Evolutionary conservation across 257 asterid genomes (phyloP).

Genomic region (Thymus mandschuricus): DNA sequence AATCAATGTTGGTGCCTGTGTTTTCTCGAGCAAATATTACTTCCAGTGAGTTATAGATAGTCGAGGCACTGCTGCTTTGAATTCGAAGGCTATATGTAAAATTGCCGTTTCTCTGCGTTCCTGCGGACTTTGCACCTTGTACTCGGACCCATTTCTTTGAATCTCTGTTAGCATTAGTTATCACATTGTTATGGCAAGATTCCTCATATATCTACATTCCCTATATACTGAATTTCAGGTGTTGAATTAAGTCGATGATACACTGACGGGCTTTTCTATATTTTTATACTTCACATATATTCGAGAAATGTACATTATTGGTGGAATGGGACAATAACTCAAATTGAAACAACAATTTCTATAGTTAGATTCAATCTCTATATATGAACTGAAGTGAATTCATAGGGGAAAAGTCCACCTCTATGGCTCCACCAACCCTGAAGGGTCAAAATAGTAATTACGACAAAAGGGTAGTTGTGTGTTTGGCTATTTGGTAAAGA

Average conservation of each 20-base stretch:
- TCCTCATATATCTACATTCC: neutral
- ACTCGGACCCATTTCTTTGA: too few relatives aligned
- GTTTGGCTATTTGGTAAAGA: constrained; percentile 18
- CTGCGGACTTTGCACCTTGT: neutral
- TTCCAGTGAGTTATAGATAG: neutral
- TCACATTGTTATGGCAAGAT: neutral
- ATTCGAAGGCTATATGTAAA: neutral
- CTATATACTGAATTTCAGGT: neutral
- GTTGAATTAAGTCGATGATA: neutral
- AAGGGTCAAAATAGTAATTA: constrained; percentile 25
- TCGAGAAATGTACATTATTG: too few relatives aligned
- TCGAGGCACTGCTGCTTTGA: neutral
- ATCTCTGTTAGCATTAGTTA: too few relatives aligned
- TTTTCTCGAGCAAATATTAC: neutral
- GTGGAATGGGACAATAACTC: too few relatives aligned
- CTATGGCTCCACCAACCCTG: constrained; percentile 7
- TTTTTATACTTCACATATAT: too few relatives aligned
- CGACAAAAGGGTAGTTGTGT: neutral
- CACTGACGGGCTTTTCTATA: too few relatives aligned
- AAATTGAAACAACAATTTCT: too few relatives aligned
- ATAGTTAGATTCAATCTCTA: too few relatives aligned
- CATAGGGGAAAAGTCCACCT: too few relatives aligned
- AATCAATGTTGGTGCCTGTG: neutral
- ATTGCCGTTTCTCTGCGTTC: neutral
- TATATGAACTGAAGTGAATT: too few relatives aligned